Evolutionary conservation across 2,329 filamentous ascomycete species (phyloP).

Genomic region (Alternaria rosae): DNA sequence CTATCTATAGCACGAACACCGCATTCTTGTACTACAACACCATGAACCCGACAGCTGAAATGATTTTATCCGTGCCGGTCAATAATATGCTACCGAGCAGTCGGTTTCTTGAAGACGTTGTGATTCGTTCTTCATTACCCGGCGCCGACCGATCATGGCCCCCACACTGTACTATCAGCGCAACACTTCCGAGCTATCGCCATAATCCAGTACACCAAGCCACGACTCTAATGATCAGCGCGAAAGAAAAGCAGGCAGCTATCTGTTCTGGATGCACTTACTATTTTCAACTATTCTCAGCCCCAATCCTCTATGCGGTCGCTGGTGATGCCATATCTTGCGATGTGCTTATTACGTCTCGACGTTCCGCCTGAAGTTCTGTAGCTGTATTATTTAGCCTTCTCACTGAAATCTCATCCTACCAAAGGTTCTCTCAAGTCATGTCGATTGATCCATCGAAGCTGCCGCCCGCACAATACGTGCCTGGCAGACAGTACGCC

Average conservation of each 20-base stretch:
- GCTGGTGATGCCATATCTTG: background rate
- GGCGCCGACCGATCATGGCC: background rate
- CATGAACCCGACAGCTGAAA: background rate
- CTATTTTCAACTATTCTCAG: background rate
- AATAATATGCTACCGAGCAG: background rate
- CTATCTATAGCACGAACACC: background rate
- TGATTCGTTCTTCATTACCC: background rate
- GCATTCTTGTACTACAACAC: background rate
- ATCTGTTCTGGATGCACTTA: background rate
- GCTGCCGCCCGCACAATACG: constrained; percentile 2
- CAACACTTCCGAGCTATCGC: background rate
- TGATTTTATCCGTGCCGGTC: background rate
- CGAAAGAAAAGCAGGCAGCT: background rate
- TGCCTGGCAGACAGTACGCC: background rate
- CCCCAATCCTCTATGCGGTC: background rate
- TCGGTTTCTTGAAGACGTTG: background rate
- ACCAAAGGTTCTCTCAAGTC: background rate
- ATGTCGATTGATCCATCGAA: background rate
- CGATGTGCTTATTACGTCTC: background rate
- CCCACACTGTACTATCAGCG: no score
- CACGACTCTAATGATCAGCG: background rate
- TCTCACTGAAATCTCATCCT: background rate
- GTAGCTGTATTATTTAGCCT: background rate
- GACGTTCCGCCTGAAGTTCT: background rate
- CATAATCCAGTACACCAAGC: background rate